Conservation (phyloP, 768 basidiomycete species). For the Trametes coccinea region DNA sequence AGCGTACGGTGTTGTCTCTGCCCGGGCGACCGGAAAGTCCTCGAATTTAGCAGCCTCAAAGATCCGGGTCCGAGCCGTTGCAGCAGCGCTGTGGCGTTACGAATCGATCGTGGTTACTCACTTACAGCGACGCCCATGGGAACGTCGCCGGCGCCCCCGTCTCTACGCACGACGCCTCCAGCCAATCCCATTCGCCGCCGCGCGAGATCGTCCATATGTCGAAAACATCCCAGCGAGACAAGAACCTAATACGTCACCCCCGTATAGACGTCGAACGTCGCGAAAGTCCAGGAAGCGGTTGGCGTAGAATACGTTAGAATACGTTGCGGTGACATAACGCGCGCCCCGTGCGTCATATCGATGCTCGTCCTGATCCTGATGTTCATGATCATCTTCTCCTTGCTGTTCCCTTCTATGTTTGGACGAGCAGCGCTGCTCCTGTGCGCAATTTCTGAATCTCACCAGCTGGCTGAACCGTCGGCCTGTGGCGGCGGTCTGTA, state of each 20-base stretch:
- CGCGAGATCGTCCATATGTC: neutral
- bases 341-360: neutral
- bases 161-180: neutral
- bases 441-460: neutral
- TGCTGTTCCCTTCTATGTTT: neutral
- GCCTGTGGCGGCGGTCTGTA: neutral
- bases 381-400: too few species aligned
- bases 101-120: neutral
- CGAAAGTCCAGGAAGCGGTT: neutral
- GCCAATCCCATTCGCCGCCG: neutral
- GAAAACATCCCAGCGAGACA: neutral
- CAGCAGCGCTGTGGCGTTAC: neutral
- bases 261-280: neutral
- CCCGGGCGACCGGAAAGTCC: neutral
- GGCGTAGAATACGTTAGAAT: neutral
- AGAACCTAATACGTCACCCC: too few species aligned
- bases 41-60: neutral
- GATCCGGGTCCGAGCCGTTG: neutral
- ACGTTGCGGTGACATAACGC: too few species aligned
- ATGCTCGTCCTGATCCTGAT: neutral
- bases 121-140: constrained; percentile 4
- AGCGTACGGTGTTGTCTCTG: too few species aligned
- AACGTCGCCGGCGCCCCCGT: neutral
- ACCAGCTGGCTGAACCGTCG: too few species aligned
- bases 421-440: neutral